Evolutionary conservation across 106 monocot species (phyloP).

Genomic region (Allium fistulosum): DNA sequence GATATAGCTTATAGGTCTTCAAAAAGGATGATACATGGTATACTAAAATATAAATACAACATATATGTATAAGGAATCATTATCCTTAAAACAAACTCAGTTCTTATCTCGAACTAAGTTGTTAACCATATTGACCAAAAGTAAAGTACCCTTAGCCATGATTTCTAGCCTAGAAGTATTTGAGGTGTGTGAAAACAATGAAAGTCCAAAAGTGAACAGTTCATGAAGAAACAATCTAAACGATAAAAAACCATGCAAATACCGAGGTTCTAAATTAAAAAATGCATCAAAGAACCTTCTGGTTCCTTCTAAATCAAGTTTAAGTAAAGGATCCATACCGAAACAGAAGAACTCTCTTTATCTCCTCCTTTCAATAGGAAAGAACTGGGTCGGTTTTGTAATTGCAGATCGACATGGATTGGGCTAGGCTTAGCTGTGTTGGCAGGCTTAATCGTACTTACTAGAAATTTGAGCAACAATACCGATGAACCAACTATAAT

Average conservation of each 20-base stretch:
- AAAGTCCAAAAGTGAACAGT: conserved; percentile 65
- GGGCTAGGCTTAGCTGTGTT: no score
- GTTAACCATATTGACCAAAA: conserved; percentile 68
- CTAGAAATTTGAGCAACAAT: no score
- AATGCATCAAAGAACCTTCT: conserved; percentile 79
- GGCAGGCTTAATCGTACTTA: no score
- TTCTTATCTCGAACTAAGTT: conserved; percentile 62
- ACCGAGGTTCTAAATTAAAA: conserved; percentile 76
- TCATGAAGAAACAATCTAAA: conserved; percentile 89
- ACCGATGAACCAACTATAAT: no score
- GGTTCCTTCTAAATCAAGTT: conserved; percentile 17
- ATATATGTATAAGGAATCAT: conserved; percentile 6
- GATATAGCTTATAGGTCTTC: conserved; percentile 3
- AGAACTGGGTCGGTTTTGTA: conserved; percentile 10
- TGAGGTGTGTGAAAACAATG: conserved; percentile 71
- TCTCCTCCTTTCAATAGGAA: conserved; percentile 78
- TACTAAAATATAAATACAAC: no score
- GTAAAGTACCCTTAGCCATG: conserved; percentile 83
- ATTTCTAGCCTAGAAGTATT: conserved; percentile 77
- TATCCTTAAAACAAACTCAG: conserved; percentile 6
- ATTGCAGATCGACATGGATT: no score
- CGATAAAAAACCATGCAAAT: conserved; percentile 94
- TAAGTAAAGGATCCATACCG: conserved; percentile 89
- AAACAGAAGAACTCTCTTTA: conserved; percentile 99
- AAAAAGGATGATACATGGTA: neutral